Evolutionary conservation across 2,329 filamentous ascomycete genomes (phyloP), one percentile per base, ranked within the genome.

Genomic region (Pseudogymnoascus sp.): DNA sequence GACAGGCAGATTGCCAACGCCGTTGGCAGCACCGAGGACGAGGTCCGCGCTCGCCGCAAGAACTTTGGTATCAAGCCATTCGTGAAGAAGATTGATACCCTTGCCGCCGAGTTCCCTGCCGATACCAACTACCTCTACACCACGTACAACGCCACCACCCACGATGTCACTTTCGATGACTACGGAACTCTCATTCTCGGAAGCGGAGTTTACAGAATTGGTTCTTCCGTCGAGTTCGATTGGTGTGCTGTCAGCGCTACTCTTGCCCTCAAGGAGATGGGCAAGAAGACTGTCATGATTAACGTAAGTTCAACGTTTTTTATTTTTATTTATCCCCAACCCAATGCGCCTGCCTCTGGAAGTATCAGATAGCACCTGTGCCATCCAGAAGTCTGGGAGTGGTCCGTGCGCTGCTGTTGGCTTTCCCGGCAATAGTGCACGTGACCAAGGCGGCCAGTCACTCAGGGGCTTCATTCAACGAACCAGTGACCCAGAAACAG

Each of bases 41-140:
- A 94, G 70, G 92, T 97, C 62, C 90, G 94, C 65, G 89, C 90
- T 64, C 83, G 85, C 71, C 85, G 94, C 73, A 86, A 89, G 78
- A 83, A 85, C 74, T 94, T 97, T 73, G 90, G 89, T 63, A 93
- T 99, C 75, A 88, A 82, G 64, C 94, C 94, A 6, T 99, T 90
- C 83, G 94, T 99, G 62, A 99, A 97, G 87, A 95, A 88, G 81
- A 97, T 99, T 69, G 94, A 99, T 72, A 99, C 94, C 18, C 82
- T 99, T 63, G 94, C 94, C 68, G 94, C 94, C 41, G 94, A 99
- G 75, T 97, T 97, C 80, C 92, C 92, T 33, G 92, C 91, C 41
- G 83, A 94, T 67, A 96, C 92, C 63, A 96, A 97, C 81, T 97
- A 96, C 76, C 83, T 95, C 8, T 96, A 97, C 79, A 97, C 93